Base-by-base conservation (phyloP, 768 basidiomycete genomes). In the Mrakia frigida region DNA sequence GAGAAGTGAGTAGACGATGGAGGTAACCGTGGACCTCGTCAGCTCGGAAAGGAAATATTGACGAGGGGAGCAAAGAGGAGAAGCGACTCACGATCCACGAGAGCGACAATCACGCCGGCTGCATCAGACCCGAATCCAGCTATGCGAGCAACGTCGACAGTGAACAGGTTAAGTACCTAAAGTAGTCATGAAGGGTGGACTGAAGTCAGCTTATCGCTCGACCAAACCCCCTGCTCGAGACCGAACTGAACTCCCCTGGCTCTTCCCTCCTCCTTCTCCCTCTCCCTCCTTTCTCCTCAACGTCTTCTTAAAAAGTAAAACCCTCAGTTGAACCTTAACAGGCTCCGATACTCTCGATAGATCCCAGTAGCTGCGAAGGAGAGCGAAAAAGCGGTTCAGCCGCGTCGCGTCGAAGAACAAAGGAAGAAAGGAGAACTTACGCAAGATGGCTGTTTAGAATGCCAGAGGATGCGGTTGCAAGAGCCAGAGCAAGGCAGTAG, bases 161-260 rank as follows among this genome's bases (percentile, higher is more conserved):
- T 72, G 35, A 76, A 76, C 0, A 76, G 50, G 50, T 76, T 76
- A 37, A 76, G 70, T 13, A 76, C 59, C 35, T 56, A 52, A 7
- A 14, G 16, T 6, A 23, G 9, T 56, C n/a, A 28, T 4, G 56
- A 56, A 28, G n/a, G 3, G n/a, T 9, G 43, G 43, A 43, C 3
- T 21, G 16, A 6, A 16, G 46, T 50, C 14, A 50, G 46, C 13
- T 14, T 50, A 2, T 46, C 6, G 43, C 43, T 50, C 14, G 46
- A 16, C 16, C 46, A 18, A 6, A 50, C 2, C 21, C 46, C 6
- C 11, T 18, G 14, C 14, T 4, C 14, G 46, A 50, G 46, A 53
- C 53, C 2, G 13, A 23, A 25, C 23, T 28, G 1, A 10, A 28
- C 56, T n/a, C 6, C n/a, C 56, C 56, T 70, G 59, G 14, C 61